Conservation (phyloP, 352 stramenopile species). For the Thalassiosira exigua region DNA sequence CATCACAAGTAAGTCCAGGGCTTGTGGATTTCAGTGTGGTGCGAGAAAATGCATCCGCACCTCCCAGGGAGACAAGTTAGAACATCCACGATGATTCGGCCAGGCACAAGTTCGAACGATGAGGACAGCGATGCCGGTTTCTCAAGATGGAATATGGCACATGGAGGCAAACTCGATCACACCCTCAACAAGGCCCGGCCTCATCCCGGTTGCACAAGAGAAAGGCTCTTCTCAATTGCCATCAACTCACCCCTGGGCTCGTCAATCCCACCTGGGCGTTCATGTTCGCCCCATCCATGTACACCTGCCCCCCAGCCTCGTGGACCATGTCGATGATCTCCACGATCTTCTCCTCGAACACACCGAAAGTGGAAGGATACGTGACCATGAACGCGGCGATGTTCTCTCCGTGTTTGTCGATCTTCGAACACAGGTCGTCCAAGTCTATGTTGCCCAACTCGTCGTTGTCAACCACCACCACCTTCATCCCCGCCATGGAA, state of each 20-base stretch:
- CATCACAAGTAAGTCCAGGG: too few relatives aligned
- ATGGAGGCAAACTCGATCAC: too few relatives aligned
- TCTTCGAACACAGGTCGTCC: conserved; percentile 93
- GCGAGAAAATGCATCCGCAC: too few relatives aligned
- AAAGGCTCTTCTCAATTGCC: too few relatives aligned
- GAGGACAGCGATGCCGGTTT: too few relatives aligned
- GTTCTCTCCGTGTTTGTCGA: conserved; percentile 94
- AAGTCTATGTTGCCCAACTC: conserved; percentile 96
- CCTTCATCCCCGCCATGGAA: conserved; percentile 98
- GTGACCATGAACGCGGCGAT: conserved; percentile 99
- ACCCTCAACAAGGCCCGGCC: too few relatives aligned
- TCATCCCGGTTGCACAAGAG: conserved; percentile 84
- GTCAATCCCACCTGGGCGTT: conserved; percentile 99
- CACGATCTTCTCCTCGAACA: conserved; percentile 98
- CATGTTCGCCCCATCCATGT: conserved; percentile 99
- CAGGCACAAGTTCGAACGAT: too few relatives aligned
- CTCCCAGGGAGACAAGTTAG: too few relatives aligned
- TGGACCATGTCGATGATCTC: conserved; percentile 96
- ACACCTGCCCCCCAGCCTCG: conserved; percentile 96
- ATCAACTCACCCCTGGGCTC: too few relatives aligned
- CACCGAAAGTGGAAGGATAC: conserved; percentile 98
- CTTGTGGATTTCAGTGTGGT: too few relatives aligned
- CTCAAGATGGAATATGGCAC: too few relatives aligned
- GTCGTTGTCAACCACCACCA: conserved; percentile 96
- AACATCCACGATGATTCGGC: too few relatives aligned